Evolutionary conservation across 176 grass and related monocot species (phyloP).

Genomic region (Oryza punctata): DNA sequence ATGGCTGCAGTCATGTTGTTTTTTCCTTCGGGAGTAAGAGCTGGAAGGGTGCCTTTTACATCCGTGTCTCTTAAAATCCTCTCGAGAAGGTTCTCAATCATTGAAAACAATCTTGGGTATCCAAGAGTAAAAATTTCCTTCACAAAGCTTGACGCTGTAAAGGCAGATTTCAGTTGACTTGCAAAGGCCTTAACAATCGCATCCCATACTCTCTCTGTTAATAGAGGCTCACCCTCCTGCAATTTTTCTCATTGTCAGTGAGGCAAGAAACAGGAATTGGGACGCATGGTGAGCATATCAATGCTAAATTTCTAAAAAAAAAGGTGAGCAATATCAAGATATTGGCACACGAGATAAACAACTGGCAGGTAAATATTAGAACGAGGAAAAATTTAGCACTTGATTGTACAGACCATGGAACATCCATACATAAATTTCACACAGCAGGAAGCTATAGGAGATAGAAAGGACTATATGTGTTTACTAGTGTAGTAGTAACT

Average conservation of each 20-base stretch:
- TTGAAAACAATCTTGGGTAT: conserved; percentile 87
- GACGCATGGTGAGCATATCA: background rate
- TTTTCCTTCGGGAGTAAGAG: conserved; percentile 75
- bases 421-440: background rate
- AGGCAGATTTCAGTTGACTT: conserved; percentile 90
- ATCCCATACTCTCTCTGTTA: conserved; percentile 98
- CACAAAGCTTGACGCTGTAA: conserved; percentile 93
- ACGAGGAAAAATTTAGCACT: background rate
- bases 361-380: conserved; percentile 1
- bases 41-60: conserved; percentile 91
- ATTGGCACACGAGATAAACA: background rate
- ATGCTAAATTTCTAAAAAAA: conserved; percentile 19
- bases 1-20: conserved; percentile 79
- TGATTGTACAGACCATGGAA: background rate
- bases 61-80: conserved; percentile 88
- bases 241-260: conserved; percentile 12
- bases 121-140: conserved; percentile 99
- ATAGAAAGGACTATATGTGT: conserved; percentile 7
- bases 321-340: conserved; percentile 2
- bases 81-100: conserved; percentile 94
- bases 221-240: conserved; percentile 92
- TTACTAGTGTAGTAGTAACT: background rate
- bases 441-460: background rate
- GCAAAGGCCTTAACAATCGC: conserved; percentile 96
- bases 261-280: background rate